phyloP scores from a whole-genome alignment of 2,329 filamentous ascomycete species.

The Colletotrichum sp. region DNA sequence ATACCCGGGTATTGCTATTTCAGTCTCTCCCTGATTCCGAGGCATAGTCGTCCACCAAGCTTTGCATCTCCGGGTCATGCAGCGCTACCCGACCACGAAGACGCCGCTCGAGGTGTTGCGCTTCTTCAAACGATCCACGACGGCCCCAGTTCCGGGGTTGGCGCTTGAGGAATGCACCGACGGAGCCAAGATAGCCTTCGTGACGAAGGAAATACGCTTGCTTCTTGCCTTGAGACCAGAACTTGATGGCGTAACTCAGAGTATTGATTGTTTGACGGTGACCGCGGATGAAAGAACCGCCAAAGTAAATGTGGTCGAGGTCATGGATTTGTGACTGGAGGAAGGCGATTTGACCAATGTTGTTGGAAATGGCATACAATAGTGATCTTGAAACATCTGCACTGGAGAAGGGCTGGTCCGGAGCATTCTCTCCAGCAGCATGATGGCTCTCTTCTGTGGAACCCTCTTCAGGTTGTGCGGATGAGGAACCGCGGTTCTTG shows the following conservation, averaged over 20 bases:
- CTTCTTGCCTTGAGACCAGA: constrained; percentile 94
- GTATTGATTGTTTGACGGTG: constrained; percentile 99
- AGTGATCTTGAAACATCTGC: constrained; percentile 91
- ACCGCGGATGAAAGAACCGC: constrained; percentile 93
- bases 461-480: constrained; percentile 8
- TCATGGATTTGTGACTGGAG: constrained; percentile 96
- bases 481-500: constrained; percentile 28
- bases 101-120: constrained; percentile 13
- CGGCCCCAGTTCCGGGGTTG: constrained; percentile 93
- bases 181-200: constrained; percentile 92
- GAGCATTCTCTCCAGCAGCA: constrained; percentile 27
- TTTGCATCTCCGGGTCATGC: constrained; percentile 23
- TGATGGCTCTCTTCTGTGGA: neutral
- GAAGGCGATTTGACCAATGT: constrained; percentile 97
- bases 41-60: constrained; percentile 21
- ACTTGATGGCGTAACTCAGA: constrained; percentile 93
- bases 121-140: constrained; percentile 74
- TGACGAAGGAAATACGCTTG: constrained; percentile 96
- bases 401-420: constrained; percentile 63
- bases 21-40: constrained; percentile 13
- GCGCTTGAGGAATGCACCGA: constrained; percentile 91
- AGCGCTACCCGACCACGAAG: neutral
- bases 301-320: constrained; percentile 94
- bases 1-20: neutral
- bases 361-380: constrained; percentile 95